Conservation (phyloP, 495 filamentous ascomycete genomes). For the Aspergillus baeticus region DNA sequence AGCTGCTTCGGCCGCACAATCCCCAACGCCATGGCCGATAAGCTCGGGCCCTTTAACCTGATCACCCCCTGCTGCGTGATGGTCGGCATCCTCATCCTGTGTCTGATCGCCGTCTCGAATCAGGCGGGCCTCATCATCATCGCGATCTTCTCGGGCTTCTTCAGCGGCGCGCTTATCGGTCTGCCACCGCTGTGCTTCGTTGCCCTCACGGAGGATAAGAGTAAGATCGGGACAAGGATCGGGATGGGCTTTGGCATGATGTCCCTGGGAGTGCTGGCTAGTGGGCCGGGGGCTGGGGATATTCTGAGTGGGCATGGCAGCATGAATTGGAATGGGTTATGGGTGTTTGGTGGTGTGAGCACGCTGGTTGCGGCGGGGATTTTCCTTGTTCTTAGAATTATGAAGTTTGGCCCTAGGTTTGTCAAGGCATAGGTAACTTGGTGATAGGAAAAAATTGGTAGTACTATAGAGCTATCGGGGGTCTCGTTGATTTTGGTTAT, state of each 20-base stretch:
- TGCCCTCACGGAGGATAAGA: slow-evolving; percentile 7
- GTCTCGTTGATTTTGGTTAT: too few relatives aligned
- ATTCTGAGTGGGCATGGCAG: not conserved
- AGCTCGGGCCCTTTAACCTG: slow-evolving; percentile 68
- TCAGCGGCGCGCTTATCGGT: slow-evolving; percentile 34
- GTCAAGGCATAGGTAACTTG: not conserved
- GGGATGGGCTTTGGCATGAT: slow-evolving; percentile 14
- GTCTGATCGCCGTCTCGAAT: slow-evolving; percentile 58
- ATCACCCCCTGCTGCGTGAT: slow-evolving; percentile 62
- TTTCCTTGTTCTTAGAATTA: not conserved
- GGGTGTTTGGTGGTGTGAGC: slow-evolving; percentile 1
- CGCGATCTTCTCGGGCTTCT: slow-evolving; percentile 32
- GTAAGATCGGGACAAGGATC: slow-evolving; percentile 7
- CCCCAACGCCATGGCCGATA: slow-evolving; percentile 69
- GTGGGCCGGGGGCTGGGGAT: not conserved
- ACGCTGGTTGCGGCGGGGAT: not conserved
- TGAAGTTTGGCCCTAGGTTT: not conserved
- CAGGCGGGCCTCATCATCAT: slow-evolving; percentile 33
- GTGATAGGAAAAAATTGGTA: too few relatives aligned
- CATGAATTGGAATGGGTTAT: slow-evolving; percentile 6
- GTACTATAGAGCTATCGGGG: too few relatives aligned
- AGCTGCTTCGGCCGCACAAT: slow-evolving; percentile 67
- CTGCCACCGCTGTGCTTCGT: slow-evolving; percentile 37
- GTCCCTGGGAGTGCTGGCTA: not conserved
- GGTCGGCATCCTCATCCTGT: slow-evolving; percentile 61